These are phyloP conservation scores for Papiliotrema laurentii DNA, from an alignment of 1,284 basidiomycete genomes.

Conservation along the genomic window DNA sequence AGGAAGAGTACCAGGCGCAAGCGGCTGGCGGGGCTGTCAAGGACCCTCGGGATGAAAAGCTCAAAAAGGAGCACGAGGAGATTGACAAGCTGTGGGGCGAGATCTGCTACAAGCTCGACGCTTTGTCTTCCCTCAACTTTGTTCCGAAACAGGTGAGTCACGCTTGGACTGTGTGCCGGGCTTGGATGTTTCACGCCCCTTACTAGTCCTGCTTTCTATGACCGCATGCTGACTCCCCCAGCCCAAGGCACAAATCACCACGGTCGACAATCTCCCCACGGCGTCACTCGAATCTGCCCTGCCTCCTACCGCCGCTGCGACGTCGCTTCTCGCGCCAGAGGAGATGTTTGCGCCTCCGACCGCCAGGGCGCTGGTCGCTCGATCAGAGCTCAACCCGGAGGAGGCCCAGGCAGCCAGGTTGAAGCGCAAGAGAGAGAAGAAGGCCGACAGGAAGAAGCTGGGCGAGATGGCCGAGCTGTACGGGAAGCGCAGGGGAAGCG, in stretches of 20 bases:
- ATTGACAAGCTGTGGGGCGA: slow-evolving; percentile 78
- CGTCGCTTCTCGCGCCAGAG: slow-evolving; percentile 87
- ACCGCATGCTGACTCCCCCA: slow-evolving; percentile 42
- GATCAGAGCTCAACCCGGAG: slow-evolving; percentile 76
- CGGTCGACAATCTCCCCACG: slow-evolving; percentile 76
- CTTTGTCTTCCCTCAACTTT: slow-evolving; percentile 90
- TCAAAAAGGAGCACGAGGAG: slow-evolving; percentile 83
- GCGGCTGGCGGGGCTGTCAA: slow-evolving; percentile 50
- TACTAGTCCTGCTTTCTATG: background rate
- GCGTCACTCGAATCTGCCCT: slow-evolving; percentile 87
- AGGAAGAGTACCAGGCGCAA: slow-evolving; percentile 77
- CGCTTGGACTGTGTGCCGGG: background rate
- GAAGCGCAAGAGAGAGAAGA: slow-evolving; percentile 70
- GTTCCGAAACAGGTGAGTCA: slow-evolving; percentile 79
- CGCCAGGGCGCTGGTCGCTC: slow-evolving; percentile 56
- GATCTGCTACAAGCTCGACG: slow-evolving; percentile 86
- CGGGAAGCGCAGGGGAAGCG: slow-evolving; percentile 52
- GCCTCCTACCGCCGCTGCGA: slow-evolving; percentile 69
- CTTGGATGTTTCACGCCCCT: background rate
- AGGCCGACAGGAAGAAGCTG: slow-evolving; percentile 65
- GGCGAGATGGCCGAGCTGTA: slow-evolving; percentile 65
- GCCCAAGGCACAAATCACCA: slow-evolving; percentile 87
- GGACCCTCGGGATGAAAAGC: slow-evolving; percentile 82
- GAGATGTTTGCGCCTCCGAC: slow-evolving; percentile 70
- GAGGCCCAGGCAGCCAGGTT: slow-evolving; percentile 72